Conservation (phyloP, 345 rosid genomes). For the Cardamine occulta region DNA sequence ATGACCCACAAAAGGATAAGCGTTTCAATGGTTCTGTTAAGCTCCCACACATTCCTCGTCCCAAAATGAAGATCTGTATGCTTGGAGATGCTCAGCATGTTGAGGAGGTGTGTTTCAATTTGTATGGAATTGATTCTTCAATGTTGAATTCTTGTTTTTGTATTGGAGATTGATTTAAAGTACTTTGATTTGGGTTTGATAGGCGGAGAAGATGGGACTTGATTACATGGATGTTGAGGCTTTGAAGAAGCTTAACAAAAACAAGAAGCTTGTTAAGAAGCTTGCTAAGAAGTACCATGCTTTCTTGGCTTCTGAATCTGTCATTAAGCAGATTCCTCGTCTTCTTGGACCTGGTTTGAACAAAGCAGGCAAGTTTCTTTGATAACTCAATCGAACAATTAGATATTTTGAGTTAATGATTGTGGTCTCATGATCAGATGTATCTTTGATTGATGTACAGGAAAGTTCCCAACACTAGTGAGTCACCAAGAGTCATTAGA, state of each 20-base stretch:
- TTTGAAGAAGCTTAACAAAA: conserved; percentile 52
- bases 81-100: conserved; percentile 92
- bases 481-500: conserved; percentile 69
- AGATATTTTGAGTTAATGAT: background rate
- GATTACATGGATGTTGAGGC: conserved; percentile 53
- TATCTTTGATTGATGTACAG: conserved; percentile 37
- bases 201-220: conserved; percentile 54
- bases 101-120: conserved; percentile 57
- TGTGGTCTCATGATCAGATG: background rate
- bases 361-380: conserved; percentile 50
- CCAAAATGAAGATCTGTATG: conserved; percentile 88
- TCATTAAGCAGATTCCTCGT: conserved; percentile 58
- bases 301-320: conserved; percentile 55
- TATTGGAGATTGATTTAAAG: background rate
- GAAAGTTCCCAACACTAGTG: conserved; percentile 69
- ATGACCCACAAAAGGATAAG: conserved; percentile 87
- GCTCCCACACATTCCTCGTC: conserved; percentile 81
- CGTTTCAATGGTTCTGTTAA: conserved; percentile 87
- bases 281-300: conserved; percentile 56
- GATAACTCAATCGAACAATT: background rate
- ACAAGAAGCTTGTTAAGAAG: conserved; percentile 54
- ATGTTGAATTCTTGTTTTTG: background rate
- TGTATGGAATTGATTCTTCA: background rate
- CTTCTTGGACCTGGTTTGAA: conserved; percentile 56
- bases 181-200: background rate